Percentiles rank a stretch among this genome's conserved stretches.
These are phyloP conservation scores for Colletotrichum liriopes DNA, from an alignment of 2,329 filamentous ascomycete species.

Conservation along the genomic window DNA sequence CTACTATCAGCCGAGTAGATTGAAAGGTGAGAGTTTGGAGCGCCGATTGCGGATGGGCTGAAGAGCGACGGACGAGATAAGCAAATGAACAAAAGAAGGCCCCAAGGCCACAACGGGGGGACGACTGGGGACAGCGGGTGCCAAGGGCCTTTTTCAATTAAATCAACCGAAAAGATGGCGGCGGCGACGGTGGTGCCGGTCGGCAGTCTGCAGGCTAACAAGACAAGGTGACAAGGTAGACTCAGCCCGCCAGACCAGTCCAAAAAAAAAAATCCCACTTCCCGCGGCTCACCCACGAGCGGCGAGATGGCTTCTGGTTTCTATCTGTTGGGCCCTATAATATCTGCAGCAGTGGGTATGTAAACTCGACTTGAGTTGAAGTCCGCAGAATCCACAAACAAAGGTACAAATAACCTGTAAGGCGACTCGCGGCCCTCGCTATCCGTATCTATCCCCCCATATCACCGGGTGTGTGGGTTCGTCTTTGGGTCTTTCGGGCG, in stretches of 20 bases:
- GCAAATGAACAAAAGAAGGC: conserved; percentile 37
- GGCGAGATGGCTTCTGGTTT: not conserved
- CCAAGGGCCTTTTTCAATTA: conserved; percentile 41
- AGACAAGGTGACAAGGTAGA: conserved; percentile 29
- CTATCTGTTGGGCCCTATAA: conserved; percentile 1
- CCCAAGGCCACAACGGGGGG: conserved; percentile 34
- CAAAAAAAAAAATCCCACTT: conserved; percentile 27
- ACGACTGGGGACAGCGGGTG: conserved; percentile 37
- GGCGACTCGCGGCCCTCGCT: not conserved
- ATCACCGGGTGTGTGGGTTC: conserved; percentile 22
- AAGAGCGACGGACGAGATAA: conserved; percentile 36
- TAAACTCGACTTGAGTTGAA: not conserved
- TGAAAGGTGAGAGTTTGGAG: conserved; percentile 35
- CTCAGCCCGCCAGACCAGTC: conserved; percentile 28
- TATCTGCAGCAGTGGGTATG: conserved; percentile 4
- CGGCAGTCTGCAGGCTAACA: conserved; percentile 39
- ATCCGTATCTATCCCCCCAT: conserved; percentile 8
- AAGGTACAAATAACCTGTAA: not conserved
- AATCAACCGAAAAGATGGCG: conserved; percentile 37
- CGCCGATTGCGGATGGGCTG: conserved; percentile 42
- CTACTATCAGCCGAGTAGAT: conserved; percentile 37
- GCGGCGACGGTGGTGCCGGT: conserved; percentile 39
- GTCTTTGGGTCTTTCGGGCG: conserved; percentile 14
- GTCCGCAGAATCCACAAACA: not conserved
- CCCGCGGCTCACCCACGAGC: conserved; percentile 25